Conservation (phyloP, 768 basidiomycete genomes). For the Brasilioporus rufonigricans region DNA sequence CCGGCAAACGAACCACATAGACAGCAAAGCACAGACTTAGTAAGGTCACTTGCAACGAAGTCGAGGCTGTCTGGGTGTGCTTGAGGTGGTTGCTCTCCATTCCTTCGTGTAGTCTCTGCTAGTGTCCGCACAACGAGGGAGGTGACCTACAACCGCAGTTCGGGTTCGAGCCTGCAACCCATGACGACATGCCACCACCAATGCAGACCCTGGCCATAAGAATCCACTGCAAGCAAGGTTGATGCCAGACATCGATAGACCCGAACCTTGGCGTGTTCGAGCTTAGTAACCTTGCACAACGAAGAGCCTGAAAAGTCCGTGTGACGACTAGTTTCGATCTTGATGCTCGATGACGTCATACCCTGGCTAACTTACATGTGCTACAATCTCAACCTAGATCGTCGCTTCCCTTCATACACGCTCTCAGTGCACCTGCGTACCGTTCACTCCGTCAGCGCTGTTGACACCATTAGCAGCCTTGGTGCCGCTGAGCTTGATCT, state of each 20-base stretch:
- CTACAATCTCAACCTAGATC: too few species aligned
- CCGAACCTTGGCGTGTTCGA: background rate
- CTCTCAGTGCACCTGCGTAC: conserved; percentile 2
- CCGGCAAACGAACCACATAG: conserved; percentile 10
- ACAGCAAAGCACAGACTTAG: conserved; percentile 19
- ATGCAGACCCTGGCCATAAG: background rate
- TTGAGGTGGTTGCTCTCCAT: background rate
- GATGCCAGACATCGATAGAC: background rate
- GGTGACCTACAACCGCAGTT: conserved; percentile 5
- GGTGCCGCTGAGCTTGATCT: conserved; percentile 14
- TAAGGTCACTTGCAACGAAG: conserved; percentile 20
- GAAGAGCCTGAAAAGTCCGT: background rate
- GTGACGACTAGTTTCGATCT: background rate
- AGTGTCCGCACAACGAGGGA: conserved; percentile 17
- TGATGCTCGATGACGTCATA: conserved; percentile 15
- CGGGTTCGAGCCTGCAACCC: background rate
- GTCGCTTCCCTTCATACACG: too few species aligned
- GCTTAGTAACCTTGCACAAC: background rate
- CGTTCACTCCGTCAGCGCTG: conserved; percentile 22
- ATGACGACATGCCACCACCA: conserved; percentile 4
- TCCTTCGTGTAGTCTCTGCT: conserved; percentile 8
- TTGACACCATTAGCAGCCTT: conserved; percentile 18
- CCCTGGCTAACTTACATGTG: too few species aligned
- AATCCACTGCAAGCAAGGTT: background rate
- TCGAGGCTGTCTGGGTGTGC: conserved; percentile 8